phyloP scores from a whole-genome alignment of 495 filamentous ascomycete genomes.

The Tetracladium marchalianum region DNA sequence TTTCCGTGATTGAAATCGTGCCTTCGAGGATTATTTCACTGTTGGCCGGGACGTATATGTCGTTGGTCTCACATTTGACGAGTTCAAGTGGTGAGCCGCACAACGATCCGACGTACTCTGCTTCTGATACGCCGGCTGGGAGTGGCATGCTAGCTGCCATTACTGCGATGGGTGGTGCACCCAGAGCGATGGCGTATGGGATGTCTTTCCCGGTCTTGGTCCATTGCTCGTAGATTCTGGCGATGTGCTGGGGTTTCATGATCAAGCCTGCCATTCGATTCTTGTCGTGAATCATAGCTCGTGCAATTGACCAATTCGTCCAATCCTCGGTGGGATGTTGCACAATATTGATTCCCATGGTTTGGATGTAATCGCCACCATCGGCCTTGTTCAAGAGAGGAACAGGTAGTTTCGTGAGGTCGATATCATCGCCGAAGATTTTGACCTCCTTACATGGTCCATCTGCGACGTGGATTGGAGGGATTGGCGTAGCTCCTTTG shows the following conservation, averaged over 20 bases:
- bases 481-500: slow-evolving; percentile 18
- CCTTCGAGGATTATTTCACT: slow-evolving; percentile 33
- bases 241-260: slow-evolving; percentile 25
- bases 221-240: slow-evolving; percentile 30
- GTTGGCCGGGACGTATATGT: slow-evolving; percentile 29
- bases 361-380: slow-evolving; percentile 33
- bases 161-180: slow-evolving; percentile 31
- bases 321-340: slow-evolving; percentile 28
- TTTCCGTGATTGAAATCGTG: slow-evolving; percentile 26
- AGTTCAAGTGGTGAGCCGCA: slow-evolving; percentile 27
- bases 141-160: slow-evolving; percentile 32
- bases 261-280: slow-evolving; percentile 24
- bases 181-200: slow-evolving; percentile 29
- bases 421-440: slow-evolving; percentile 24
- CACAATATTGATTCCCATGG: slow-evolving; percentile 30
- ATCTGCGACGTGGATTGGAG: slow-evolving; percentile 16
- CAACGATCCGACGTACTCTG: slow-evolving; percentile 30
- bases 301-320: slow-evolving; percentile 35
- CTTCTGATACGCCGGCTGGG: slow-evolving; percentile 26
- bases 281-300: slow-evolving; percentile 29
- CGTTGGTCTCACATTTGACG: slow-evolving; percentile 32
- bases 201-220: slow-evolving; percentile 26
- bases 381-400: slow-evolving; percentile 27
- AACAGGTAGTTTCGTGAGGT: slow-evolving; percentile 26
- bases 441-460: slow-evolving; percentile 30